These are phyloP conservation scores for Recurvomyces mirabilis DNA, from an alignment of 495 filamentous ascomycete genomes.

Conservation along the genomic window DNA sequence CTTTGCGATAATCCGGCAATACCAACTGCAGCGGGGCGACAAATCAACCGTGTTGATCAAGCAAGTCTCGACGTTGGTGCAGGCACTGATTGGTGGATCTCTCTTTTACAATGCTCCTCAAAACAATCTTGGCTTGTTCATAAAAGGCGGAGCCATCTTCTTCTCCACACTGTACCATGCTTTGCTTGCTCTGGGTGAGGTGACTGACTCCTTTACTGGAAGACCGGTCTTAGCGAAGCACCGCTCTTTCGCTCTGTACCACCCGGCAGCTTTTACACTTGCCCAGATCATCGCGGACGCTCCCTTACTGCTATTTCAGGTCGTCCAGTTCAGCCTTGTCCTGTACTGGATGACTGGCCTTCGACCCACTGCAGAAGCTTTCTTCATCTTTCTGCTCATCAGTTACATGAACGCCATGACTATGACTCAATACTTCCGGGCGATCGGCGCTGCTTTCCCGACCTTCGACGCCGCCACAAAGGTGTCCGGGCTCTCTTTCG, in stretches of 20 bases:
- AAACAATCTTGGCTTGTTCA: conserved; percentile 8
- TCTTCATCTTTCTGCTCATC: conserved; percentile 57
- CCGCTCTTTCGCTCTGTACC: conserved; percentile 69
- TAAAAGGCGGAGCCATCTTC: conserved; percentile 37
- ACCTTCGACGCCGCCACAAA: conserved; percentile 35
- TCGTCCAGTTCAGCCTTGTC: conserved; percentile 49
- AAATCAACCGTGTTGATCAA: conserved; percentile 51
- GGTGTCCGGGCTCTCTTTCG: conserved; percentile 36
- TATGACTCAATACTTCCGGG: conserved; percentile 40
- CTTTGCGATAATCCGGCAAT: conserved; percentile 42
- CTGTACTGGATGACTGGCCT: conserved; percentile 77
- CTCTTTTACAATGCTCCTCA: conserved; percentile 25
- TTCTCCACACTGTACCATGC: conserved; percentile 16
- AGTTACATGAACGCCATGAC: conserved; percentile 49
- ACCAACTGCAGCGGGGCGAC: conserved; percentile 50
- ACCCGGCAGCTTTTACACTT: conserved; percentile 69
- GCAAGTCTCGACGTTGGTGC: conserved; percentile 36
- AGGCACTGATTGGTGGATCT: conserved; percentile 31
- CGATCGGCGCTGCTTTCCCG: conserved; percentile 35
- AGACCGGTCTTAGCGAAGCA: conserved; percentile 89
- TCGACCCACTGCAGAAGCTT: conserved; percentile 54
- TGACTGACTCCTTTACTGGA: conserved; percentile 1
- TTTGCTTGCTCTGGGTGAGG: conserved; percentile 3
- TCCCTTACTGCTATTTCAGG: conserved; percentile 40
- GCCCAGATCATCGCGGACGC: conserved; percentile 65